phyloP scores from a whole-genome alignment of 179 eudicot genomes.

The Drosera spatulata region DNA sequence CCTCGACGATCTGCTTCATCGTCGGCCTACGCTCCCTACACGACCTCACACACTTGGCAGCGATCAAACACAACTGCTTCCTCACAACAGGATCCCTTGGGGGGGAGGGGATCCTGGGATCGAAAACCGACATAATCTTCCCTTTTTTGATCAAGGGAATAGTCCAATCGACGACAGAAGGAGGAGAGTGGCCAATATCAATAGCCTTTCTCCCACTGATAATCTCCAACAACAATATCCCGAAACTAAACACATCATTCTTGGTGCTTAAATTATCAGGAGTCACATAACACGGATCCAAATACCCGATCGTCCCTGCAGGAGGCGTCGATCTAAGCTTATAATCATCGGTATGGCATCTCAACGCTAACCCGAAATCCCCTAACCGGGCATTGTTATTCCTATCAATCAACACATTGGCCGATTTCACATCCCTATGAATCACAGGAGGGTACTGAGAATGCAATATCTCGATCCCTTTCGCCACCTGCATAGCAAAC shows the following conservation, averaged over 20 bases:
- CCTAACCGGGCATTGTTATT: conserved; percentile 60
- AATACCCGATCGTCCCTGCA: conserved; percentile 91
- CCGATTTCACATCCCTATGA: conserved; percentile 87
- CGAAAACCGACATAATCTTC: conserved; percentile 41
- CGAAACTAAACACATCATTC: conserved; percentile 86
- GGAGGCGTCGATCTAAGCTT: conserved; percentile 79
- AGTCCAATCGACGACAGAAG: conserved; percentile 93
- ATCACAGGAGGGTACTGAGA: conserved; percentile 65
- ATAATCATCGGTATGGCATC: conserved; percentile 48
- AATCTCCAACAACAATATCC: conserved; percentile 78
- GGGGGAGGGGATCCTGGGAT: conserved; percentile 72
- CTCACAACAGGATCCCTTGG: conserved; percentile 46
- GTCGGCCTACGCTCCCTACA: conserved; percentile 81
- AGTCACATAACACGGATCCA: conserved; percentile 81
- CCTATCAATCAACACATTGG: conserved; percentile 69
- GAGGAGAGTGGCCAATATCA: conserved; percentile 75
- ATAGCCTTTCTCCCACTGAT: conserved; percentile 90
- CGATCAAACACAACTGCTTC: conserved; percentile 68
- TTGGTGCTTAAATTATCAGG: conserved; percentile 87
- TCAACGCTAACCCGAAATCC: conserved; percentile 78
- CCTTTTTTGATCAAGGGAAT: conserved; percentile 72
- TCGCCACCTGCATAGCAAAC: conserved; percentile 56
- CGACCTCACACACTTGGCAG: conserved; percentile 88
- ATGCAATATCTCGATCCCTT: conserved; percentile 58
- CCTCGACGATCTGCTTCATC: conserved; percentile 59